Percentiles rank a stretch among this genome's conserved stretches.
phyloP scores from a whole-genome alignment of 1,284 basidiomycete genomes.

The Tetrapyrgos nigripes region DNA sequence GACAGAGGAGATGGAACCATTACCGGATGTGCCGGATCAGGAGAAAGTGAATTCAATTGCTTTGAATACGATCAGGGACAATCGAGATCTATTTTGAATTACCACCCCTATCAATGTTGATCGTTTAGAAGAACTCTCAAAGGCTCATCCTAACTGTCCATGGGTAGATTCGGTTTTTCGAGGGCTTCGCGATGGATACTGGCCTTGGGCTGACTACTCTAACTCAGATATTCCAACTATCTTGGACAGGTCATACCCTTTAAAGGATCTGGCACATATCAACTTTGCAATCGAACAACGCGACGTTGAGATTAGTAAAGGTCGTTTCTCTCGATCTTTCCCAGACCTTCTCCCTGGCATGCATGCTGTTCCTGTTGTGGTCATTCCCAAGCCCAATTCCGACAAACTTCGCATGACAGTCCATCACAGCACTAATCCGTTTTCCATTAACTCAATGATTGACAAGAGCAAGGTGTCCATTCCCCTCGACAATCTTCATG shows the following conservation, averaged over 20 bases:
- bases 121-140: conserved; percentile 32
- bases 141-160: conserved; percentile 38
- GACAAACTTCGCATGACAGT: no score
- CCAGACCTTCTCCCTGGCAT: conserved; percentile 49
- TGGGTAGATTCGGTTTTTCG: conserved; percentile 40
- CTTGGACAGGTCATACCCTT: conserved; percentile 26
- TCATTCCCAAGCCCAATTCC: conserved; percentile 45
- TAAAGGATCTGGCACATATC: conserved; percentile 13
- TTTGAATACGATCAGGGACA: background rate
- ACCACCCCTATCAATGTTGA: conserved; percentile 42
- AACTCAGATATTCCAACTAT: conserved; percentile 24
- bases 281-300: conserved; percentile 38
- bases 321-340: conserved; percentile 44
- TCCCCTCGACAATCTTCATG: no score
- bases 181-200: conserved; percentile 44
- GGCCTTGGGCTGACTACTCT: conserved; percentile 43
- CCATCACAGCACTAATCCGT: no score
- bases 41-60: conserved; percentile 2
- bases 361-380: conserved; percentile 46
- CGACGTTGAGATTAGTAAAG: conserved; percentile 36
- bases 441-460: no score
- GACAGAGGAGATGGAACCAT: no score
- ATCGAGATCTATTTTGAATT: conserved; percentile 38
- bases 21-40: background rate
- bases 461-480: no score